Base-by-base conservation (phyloP, 768 basidiomycete species). In the Naganishia kalamii region DNA sequence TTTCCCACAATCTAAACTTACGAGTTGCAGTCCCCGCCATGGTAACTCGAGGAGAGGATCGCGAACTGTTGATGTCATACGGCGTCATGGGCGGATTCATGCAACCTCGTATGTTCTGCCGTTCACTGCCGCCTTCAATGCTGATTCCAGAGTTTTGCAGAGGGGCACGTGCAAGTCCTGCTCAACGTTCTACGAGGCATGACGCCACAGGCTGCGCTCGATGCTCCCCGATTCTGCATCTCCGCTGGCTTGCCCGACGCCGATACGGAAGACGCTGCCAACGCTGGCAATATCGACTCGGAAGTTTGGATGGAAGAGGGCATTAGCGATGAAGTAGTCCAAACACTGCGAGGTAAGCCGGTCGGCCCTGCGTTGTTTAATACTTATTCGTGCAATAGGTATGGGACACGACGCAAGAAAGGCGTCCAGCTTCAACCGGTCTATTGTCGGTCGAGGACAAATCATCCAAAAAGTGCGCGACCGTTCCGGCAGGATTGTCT, bases 181-280 rank as follows among this genome's bases (percentile, higher is more conserved):
- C 79, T 97, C 30, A 96, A 92, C 74, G 84, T 96, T 59, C 83
- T 97, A 29, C 84, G 92, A 49, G 93, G 93, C 1, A 90, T 85
- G 76, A 88, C 86, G 1, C 83, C 86, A 0, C 96, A 99, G 79
- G 85, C 89, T 3, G 89, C 92, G 15, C 84, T 99, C 40, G 94
- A 97, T 78, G 88, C 92, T 0, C 94, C 93, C 10, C 86, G 94
- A 15, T 96, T 98, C 80, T 98, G 93, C 75, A 97, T 98, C 65
- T 92, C 91, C 15, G 85, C 90, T 19, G 89, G 88, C 27, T 83
- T 82, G 63, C 88, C 89, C 0, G 86, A 88, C 67, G 72, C 83
- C 2, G 81, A 84, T 46, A 80, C 79, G 25, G 79, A 79, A 35
- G 76, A 80, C 32, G 77, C 80, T 10, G 81, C 65, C 12, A 66